Evolutionary conservation across 352 stramenopile species (phyloP).

Genomic region (Phytophthora citricola): DNA sequence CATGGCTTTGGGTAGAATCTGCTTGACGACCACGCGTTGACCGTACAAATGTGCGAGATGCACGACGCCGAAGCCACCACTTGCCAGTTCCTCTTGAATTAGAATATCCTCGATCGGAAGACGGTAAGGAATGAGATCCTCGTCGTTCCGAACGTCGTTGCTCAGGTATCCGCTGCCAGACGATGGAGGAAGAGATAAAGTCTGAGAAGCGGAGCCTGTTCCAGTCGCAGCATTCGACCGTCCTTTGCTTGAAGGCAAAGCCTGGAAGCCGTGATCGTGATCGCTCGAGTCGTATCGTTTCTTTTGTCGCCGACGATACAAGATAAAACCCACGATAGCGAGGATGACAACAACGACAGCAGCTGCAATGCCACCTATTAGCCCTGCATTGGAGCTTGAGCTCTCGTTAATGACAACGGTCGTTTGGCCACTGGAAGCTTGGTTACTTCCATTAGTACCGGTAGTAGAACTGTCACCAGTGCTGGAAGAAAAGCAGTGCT

Average conservation of each 20-base stretch:
- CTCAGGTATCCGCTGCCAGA: slow-evolving; percentile 42
- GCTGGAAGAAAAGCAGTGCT: slow-evolving; percentile 7
- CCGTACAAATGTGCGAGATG: slow-evolving; percentile 48
- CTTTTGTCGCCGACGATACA: slow-evolving; percentile 28
- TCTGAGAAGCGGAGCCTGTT: slow-evolving; percentile 22
- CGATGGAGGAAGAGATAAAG: slow-evolving; percentile 23
- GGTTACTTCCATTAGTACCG: slow-evolving; percentile 12
- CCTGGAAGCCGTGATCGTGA: slow-evolving; percentile 10
- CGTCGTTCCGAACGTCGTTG: slow-evolving; percentile 75
- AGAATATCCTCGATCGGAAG: slow-evolving; percentile 54
- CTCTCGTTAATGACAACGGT: slow-evolving; percentile 13
- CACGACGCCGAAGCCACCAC: slow-evolving; percentile 64
- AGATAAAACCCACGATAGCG: slow-evolving; percentile 32
- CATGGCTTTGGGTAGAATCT: slow-evolving; percentile 43
- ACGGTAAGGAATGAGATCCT: slow-evolving; percentile 58
- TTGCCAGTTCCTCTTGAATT: slow-evolving; percentile 45
- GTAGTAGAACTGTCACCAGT: slow-evolving; percentile 1
- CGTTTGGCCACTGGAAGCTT: slow-evolving; percentile 15
- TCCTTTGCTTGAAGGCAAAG: slow-evolving; percentile 14
- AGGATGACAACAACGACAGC: slow-evolving; percentile 28
- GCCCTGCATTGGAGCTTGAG: slow-evolving; percentile 28
- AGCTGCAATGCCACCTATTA: slow-evolving; percentile 27
- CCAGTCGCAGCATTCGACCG: slow-evolving; percentile 3
- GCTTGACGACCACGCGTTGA: slow-evolving; percentile 51
- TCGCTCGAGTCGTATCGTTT: slow-evolving; percentile 5